Conservation (phyloP, 805 yeast species). For the Peterozyma toletana region DNA sequence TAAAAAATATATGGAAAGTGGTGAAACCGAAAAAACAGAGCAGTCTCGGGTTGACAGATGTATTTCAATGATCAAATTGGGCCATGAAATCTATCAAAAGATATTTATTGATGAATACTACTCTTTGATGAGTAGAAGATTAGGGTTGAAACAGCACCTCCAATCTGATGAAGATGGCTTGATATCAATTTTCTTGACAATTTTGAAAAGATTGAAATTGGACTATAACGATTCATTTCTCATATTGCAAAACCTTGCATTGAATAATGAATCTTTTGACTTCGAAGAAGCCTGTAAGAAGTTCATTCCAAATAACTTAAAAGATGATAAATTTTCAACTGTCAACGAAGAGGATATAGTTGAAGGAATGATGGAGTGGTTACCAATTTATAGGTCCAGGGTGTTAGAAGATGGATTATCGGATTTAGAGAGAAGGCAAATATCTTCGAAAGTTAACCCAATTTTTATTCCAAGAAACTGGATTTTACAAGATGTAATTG, state of each 20-base stretch:
- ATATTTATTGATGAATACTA: slow-evolving; percentile 54
- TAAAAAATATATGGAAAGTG: slow-evolving; percentile 29
- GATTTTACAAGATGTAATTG: slow-evolving; percentile 79
- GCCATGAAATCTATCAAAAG: slow-evolving; percentile 59
- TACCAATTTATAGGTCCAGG: slow-evolving; percentile 38
- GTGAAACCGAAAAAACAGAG: slow-evolving; percentile 41
- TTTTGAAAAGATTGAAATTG: slow-evolving; percentile 52
- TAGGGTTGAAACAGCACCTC: slow-evolving; percentile 50
- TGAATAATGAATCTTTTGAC: slow-evolving; percentile 22
- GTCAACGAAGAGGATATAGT: slow-evolving; percentile 30
- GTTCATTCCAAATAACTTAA: slow-evolving; percentile 21
- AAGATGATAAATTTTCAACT: slow-evolving; percentile 16
- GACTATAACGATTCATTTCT: slow-evolving; percentile 81
- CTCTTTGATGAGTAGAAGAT: slow-evolving; percentile 49
- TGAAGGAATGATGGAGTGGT: slow-evolving; percentile 41
- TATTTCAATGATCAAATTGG: slow-evolving; percentile 51
- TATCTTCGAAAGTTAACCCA: slow-evolving; percentile 58
- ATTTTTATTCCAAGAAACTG: slow-evolving; percentile 77
- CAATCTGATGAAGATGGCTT: slow-evolving; percentile 36
- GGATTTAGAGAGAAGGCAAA: slow-evolving; percentile 28
- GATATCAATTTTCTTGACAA: slow-evolving; percentile 52
- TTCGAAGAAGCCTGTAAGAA: slow-evolving; percentile 17
- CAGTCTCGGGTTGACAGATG: slow-evolving; percentile 53
- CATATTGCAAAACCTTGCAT: slow-evolving; percentile 41
- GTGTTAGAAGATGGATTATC: slow-evolving; percentile 28